Percentiles rank a stretch among this genome's conserved stretches.
These are phyloP conservation scores for Pseudopyricularia cyperi DNA, from an alignment of 2,329 filamentous ascomycete genomes.

Conservation along the genomic window DNA sequence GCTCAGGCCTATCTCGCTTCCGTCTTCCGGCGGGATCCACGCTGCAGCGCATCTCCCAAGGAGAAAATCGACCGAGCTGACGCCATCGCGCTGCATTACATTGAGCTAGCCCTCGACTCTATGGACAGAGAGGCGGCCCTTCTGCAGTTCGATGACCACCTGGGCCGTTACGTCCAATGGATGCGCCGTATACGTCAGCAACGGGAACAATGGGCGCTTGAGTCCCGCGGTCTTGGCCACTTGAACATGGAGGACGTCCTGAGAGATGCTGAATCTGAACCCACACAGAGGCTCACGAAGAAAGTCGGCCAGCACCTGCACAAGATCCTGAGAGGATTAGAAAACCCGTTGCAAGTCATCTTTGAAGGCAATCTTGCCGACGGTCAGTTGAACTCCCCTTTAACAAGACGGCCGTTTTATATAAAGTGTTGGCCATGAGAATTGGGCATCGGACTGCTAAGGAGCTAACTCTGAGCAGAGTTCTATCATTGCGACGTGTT, in stretches of 20 bases:
- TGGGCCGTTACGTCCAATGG: neutral
- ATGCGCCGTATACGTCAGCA: neutral
- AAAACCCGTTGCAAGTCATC: neutral
- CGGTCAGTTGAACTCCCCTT: neutral
- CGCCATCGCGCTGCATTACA: neutral
- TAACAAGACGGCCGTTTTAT: neutral
- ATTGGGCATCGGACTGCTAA: neutral
- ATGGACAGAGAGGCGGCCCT: neutral
- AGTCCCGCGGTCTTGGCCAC: neutral
- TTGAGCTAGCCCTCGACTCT: neutral
- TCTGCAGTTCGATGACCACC: neutral
- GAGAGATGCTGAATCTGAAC: neutral
- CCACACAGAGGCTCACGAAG: neutral
- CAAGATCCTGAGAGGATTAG: neutral
- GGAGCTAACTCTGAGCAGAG: neutral
- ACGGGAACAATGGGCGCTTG: neutral
- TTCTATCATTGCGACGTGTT: neutral
- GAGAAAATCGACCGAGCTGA: neutral
- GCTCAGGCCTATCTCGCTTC: neutral
- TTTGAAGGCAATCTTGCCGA: neutral
- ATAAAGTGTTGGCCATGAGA: neutral
- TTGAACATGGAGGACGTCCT: neutral
- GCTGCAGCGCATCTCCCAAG: neutral
- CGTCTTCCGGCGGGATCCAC: neutral
- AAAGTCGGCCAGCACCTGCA: neutral